A percentile compares a stretch with the other conserved stretches of the same genome.
Conservation (phyloP, 2,329 filamentous ascomycete species). For the Thyridium curvatum region DNA sequence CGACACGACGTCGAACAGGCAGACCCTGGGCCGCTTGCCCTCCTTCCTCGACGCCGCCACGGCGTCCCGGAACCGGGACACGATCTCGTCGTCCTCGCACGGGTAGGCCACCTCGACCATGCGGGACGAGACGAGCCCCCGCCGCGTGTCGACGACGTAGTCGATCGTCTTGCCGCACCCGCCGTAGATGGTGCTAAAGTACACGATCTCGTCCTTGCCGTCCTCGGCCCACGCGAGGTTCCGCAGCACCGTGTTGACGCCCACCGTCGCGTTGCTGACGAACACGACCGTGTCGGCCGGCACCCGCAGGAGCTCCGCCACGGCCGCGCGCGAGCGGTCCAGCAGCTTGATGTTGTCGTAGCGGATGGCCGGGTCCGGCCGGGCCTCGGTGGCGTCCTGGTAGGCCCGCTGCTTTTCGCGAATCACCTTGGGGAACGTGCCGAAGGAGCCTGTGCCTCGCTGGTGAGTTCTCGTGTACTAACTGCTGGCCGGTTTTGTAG, state of each 20-base stretch:
- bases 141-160: conserved; percentile 62
- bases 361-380: conserved; percentile 71
- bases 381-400: conserved; percentile 59
- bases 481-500: conserved; percentile 6
- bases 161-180: conserved; percentile 69
- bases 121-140: conserved; percentile 31
- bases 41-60: conserved; percentile 44
- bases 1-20: conserved; percentile 74
- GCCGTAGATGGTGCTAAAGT: conserved; percentile 74
- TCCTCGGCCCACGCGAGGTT: conserved; percentile 62
- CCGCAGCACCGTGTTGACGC: conserved; percentile 72
- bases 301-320: conserved; percentile 45
- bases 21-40: conserved; percentile 60
- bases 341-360: conserved; percentile 58
- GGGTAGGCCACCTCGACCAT: conserved; percentile 64
- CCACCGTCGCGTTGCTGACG: conserved; percentile 74
- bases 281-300: conserved; percentile 65
- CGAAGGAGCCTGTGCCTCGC: conserved; percentile 63
- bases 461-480: neutral
- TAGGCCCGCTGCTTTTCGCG: conserved; percentile 53
- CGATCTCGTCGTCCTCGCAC: conserved; percentile 59
- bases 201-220: conserved; percentile 72
- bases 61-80: conserved; percentile 52
- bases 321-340: conserved; percentile 55
- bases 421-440: conserved; percentile 62